Base-by-base conservation (phyloP, 805 yeast species). In the Wickerhamiella alocasiicola region DNA sequence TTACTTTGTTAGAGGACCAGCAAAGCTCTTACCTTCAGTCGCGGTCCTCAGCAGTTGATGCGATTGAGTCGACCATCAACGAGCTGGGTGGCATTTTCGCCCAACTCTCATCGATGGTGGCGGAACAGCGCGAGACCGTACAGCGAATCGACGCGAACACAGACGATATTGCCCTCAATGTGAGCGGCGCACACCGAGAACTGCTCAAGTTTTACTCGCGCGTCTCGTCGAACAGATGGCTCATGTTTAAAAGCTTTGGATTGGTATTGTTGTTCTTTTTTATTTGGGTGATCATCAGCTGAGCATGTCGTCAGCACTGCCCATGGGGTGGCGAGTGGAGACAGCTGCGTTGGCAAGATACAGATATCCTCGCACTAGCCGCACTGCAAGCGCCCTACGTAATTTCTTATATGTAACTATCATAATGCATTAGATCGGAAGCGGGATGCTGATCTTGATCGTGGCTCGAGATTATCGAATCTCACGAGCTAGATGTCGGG, bases 61-160 rank as follows among this genome's bases (percentile, higher is more conserved):
- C 96, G 0, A 91, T 91, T 38, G 98, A 91, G 57, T 72, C 84
- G n/a, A 91, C 98, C 0, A 91, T 91, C 46, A 88, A 88, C 55
- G 97, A 91, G 60, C 94, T 91, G 36, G 98, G 98, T 31, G 80
- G 81, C 37, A 68, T 91, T 45, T 91, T 91, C 64, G 88, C 82
- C 53, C 98, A 91, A 61, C 68, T 91, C 52, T 95, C 97, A 4
- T 80, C 94, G 1, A 88, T 91, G 97, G 96, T 91, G 6, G 85
- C 82, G 46, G 97, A 91, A 59, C 98, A 91, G 62, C 88, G 97
- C 30, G 98, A 91, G 53, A 81, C 81, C 12, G 88, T 91, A 43
- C 97, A 88, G 60, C 68, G 97, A 55, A 91, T 91, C 48, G 98
- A 91, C 61, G 82, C 77, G 42, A 87, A 91, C 55, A 94, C 94